Evolutionary conservation across 805 yeast species (phyloP).

Genomic region (Hanseniaspora guilliermondii): DNA sequence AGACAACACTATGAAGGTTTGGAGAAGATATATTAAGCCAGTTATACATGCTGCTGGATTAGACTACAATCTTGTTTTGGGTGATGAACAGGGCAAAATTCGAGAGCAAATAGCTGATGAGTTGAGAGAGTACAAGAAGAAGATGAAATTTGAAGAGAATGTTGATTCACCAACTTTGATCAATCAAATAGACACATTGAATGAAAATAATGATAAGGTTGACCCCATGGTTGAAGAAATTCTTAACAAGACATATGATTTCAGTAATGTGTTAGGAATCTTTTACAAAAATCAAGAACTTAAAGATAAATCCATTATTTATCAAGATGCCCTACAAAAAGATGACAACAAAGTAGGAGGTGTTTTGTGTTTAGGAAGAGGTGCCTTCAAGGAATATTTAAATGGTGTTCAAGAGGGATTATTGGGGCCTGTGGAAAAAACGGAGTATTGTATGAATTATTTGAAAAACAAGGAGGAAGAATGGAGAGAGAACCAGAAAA

Average conservation of each 20-base stretch:
- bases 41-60: slow-evolving; percentile 70
- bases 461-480: slow-evolving; percentile 16
- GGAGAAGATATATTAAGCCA: slow-evolving; percentile 75
- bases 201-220: slow-evolving; percentile 19
- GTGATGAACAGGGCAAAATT: slow-evolving; percentile 79
- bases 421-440: slow-evolving; percentile 69
- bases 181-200: background rate
- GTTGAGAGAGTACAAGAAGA: slow-evolving; percentile 56
- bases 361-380: slow-evolving; percentile 83
- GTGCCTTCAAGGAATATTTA: slow-evolving; percentile 86
- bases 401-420: slow-evolving; percentile 89
- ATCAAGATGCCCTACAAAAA: slow-evolving; percentile 30
- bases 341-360: slow-evolving; percentile 58
- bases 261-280: slow-evolving; percentile 45
- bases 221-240: slow-evolving; percentile 17
- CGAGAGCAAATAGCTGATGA: slow-evolving; percentile 70
- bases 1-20: slow-evolving; percentile 58
- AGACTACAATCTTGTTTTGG: slow-evolving; percentile 68
- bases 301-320: slow-evolving; percentile 23
- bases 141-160: slow-evolving; percentile 25
- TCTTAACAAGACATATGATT: slow-evolving; percentile 30
- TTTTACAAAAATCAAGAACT: slow-evolving; percentile 29
- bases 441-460: slow-evolving; percentile 19
- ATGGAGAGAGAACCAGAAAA: slow-evolving; percentile 18
- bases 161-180: slow-evolving; percentile 17